Evolutionary conservation across 495 filamentous ascomycete species (phyloP).

Genomic region (Trichoderma asperelloides): DNA sequence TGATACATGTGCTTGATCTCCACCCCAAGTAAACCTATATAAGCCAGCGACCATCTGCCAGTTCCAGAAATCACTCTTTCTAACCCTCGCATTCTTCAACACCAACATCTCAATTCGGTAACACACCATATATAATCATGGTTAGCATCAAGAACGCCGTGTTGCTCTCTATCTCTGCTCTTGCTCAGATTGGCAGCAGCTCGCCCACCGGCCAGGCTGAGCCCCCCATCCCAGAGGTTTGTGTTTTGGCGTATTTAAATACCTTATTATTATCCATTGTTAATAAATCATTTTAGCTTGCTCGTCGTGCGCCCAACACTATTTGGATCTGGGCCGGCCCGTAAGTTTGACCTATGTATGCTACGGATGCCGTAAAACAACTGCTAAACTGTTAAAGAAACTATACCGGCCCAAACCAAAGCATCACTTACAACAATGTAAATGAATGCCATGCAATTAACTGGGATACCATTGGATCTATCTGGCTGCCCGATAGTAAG

Average conservation of each 20-base stretch:
- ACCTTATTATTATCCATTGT: neutral
- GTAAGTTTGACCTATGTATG: neutral
- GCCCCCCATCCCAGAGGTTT: neutral
- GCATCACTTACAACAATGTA: neutral
- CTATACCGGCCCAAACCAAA: conserved; percentile 1
- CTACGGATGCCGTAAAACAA: neutral
- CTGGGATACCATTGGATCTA: neutral
- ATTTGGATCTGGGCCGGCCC: neutral
- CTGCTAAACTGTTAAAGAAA: neutral
- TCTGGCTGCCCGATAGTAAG: neutral
- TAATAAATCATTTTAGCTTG: neutral
- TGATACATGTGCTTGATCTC: too few relatives aligned
- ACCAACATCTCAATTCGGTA: neutral
- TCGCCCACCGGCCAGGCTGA: neutral
- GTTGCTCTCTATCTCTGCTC: neutral
- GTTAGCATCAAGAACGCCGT: neutral
- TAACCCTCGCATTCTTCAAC: neutral
- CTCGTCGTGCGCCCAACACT: neutral
- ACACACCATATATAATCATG: neutral
- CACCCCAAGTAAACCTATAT: too few relatives aligned
- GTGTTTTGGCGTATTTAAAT: neutral
- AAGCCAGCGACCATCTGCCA: neutral
- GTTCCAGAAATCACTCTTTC: neutral
- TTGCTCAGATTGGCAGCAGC: neutral
- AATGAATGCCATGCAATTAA: neutral